These are phyloP conservation scores for Aspergillus campestris DNA, from an alignment of 495 filamentous ascomycete species.

Conservation along the genomic window DNA sequence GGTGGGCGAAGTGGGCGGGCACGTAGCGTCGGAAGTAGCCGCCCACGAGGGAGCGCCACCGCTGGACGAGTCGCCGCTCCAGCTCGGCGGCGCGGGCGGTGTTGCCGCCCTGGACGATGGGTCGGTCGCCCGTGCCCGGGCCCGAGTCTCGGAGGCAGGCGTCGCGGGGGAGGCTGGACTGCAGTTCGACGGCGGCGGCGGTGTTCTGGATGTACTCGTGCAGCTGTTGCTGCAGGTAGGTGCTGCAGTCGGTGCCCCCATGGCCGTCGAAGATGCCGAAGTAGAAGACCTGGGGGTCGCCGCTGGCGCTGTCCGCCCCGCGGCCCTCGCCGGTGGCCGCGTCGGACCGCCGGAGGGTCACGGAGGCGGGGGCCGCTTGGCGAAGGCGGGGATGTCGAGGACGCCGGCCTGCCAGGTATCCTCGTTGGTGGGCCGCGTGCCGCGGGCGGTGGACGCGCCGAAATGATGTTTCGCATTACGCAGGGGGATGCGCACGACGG, in stretches of 20 bases:
- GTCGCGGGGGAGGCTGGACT: slow-evolving; percentile 50
- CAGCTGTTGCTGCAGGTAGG: slow-evolving; percentile 73
- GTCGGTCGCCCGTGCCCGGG: slow-evolving; percentile 15
- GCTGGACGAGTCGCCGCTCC: slow-evolving; percentile 58
- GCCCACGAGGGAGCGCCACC: slow-evolving; percentile 77
- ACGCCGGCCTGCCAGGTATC: slow-evolving; percentile 93
- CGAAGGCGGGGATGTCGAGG: slow-evolving; percentile 85
- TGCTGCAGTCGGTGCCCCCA: slow-evolving; percentile 82
- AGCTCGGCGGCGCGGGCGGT: slow-evolving; percentile 37
- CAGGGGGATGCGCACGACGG: slow-evolving; percentile 95
- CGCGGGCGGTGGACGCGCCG: slow-evolving; percentile 68
- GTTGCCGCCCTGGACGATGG: slow-evolving; percentile 34
- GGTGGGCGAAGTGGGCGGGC: slow-evolving; percentile 53
- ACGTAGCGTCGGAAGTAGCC: slow-evolving; percentile 90
- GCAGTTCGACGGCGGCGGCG: slow-evolving; percentile 60
- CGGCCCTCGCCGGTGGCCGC: slow-evolving; percentile 30
- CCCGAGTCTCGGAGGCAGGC: slow-evolving; percentile 5
- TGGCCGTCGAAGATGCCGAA: slow-evolving; percentile 96
- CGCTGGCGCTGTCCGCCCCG: slow-evolving; percentile 63
- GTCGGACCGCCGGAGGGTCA: slow-evolving; percentile 39
- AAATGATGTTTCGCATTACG: slow-evolving; percentile 94
- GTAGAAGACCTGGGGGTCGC: slow-evolving; percentile 94
- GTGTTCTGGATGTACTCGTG: slow-evolving; percentile 85
- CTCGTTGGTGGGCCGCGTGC: slow-evolving; percentile 81
- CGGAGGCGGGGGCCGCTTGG: slow-evolving; percentile 63